Conservation (phyloP, 768 basidiomycete genomes). For the Astraeus odoratus region DNA sequence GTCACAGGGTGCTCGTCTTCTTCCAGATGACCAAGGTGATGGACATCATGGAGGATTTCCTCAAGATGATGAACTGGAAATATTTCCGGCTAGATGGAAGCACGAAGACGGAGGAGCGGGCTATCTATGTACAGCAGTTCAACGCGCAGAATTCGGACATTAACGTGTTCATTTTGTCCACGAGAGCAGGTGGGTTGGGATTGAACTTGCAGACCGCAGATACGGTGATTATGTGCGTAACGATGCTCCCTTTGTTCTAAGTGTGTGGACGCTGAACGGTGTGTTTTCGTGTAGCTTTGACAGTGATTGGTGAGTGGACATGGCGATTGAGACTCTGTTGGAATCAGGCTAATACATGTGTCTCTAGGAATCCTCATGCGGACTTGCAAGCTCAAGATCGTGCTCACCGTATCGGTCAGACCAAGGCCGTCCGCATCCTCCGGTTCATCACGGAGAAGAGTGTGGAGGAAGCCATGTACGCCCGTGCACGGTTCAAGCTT, state of each 20-base stretch:
- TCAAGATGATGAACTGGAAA: conserved; percentile 81
- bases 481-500: conserved; percentile 90
- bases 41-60: conserved; percentile 96
- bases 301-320: conserved; percentile 53
- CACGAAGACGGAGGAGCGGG: conserved; percentile 94
- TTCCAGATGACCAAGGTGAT: conserved; percentile 99
- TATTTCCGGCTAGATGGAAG: conserved; percentile 93
- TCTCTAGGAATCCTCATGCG: conserved; percentile 87
- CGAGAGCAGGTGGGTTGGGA: conserved; percentile 88
- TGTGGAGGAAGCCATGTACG: conserved; percentile 97
- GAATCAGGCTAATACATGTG: conserved; percentile 2
- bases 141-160: conserved; percentile 86
- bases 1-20: conserved; percentile 96
- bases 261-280: conserved; percentile 8
- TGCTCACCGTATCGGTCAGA: conserved; percentile 99
- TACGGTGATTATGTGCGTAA: conserved; percentile 85
- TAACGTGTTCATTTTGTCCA: conserved; percentile 90
- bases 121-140: conserved; percentile 77
- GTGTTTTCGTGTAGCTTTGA: conserved; percentile 49
- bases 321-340: neutral
- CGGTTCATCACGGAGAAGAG: conserved; percentile 97
- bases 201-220: conserved; percentile 95
- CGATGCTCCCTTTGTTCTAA: neutral
- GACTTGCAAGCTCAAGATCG: conserved; percentile 99
- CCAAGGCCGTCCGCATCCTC: conserved; percentile 93